Percentiles rank a stretch among this genome's conserved stretches.
phyloP scores from a whole-genome alignment of 2,329 filamentous ascomycete species.

The Epichloe sp. region DNA sequence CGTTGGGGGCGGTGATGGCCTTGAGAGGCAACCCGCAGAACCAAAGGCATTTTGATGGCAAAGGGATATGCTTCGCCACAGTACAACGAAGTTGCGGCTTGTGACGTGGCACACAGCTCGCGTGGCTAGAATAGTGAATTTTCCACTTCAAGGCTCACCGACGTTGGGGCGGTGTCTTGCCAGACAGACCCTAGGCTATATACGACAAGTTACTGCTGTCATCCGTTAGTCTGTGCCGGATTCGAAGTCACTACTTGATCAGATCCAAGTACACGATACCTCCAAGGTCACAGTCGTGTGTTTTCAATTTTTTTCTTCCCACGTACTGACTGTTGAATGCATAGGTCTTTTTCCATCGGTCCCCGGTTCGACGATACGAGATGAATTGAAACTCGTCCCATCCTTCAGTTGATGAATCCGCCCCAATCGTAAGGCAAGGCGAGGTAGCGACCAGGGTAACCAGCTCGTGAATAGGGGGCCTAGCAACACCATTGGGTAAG shows the following conservation, averaged over 20 bases:
- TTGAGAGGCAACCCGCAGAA: conserved; percentile 8
- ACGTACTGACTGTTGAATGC: too few relatives aligned
- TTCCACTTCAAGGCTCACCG: conserved; percentile 9
- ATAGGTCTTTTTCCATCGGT: background rate
- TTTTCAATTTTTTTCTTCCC: background rate
- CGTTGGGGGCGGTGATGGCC: conserved; percentile 8
- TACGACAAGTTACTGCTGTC: conserved; percentile 7
- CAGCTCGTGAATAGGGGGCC: background rate
- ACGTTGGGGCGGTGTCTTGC: conserved; percentile 9
- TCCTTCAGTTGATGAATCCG: background rate
- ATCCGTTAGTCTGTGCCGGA: conserved; percentile 3
- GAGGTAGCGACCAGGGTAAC: background rate
- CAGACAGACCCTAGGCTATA: background rate
- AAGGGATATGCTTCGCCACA: conserved; percentile 25
- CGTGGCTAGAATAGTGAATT: conserved; percentile 17
- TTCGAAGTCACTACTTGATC: conserved; percentile 14
- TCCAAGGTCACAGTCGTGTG: background rate
- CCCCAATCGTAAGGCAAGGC: background rate
- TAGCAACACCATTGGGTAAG: background rate
- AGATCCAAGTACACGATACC: conserved; percentile 18
- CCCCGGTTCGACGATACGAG: background rate
- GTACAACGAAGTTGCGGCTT: conserved; percentile 8
- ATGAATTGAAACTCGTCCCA: background rate
- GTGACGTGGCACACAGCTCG: conserved; percentile 31
- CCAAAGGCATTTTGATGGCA: conserved; percentile 1